Percentiles rank a stretch among this genome's conserved stretches.
These are phyloP conservation scores for Scheffersomyces lignicola DNA, from an alignment of 1,139 yeast genomes.

Conservation along the genomic window DNA sequence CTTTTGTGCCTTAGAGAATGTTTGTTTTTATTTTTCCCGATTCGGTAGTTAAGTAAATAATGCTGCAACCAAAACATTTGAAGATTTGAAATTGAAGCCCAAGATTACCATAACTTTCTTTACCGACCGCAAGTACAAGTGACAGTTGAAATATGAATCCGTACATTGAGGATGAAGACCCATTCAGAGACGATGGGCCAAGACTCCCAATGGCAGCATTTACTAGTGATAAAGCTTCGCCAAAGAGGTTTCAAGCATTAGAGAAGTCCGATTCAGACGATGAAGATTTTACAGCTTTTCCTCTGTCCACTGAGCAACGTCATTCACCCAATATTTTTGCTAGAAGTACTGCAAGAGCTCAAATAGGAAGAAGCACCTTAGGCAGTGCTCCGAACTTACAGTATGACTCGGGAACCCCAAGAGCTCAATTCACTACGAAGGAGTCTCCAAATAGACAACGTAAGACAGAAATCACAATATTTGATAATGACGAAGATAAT, in stretches of 20 bases:
- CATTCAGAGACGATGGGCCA: conserved; percentile 33
- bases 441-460: conserved; percentile 67
- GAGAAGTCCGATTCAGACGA: conserved; percentile 21
- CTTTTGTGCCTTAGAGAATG: conserved; percentile 11
- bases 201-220: conserved; percentile 43
- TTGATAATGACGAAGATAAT: conserved; percentile 39
- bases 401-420: conserved; percentile 33
- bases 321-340: conserved; percentile 49
- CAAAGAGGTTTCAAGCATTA: conserved; percentile 34
- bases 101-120: not conserved
- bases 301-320: conserved; percentile 27
- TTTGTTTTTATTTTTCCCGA: conserved; percentile 12
- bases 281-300: conserved; percentile 29
- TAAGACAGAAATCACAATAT: conserved; percentile 47
- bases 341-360: conserved; percentile 47
- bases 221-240: conserved; percentile 40
- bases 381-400: conserved; percentile 27
- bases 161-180: conserved; percentile 34
- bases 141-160: conserved; percentile 20
- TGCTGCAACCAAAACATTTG: conserved; percentile 1
- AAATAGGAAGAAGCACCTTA: conserved; percentile 16
- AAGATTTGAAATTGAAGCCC: not conserved
- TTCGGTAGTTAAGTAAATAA: conserved; percentile 17
- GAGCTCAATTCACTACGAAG: conserved; percentile 56
- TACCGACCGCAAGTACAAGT: not conserved